Base-by-base conservation (phyloP, 108 stramenopile species). In the Skeletonema grethae region DNA sequence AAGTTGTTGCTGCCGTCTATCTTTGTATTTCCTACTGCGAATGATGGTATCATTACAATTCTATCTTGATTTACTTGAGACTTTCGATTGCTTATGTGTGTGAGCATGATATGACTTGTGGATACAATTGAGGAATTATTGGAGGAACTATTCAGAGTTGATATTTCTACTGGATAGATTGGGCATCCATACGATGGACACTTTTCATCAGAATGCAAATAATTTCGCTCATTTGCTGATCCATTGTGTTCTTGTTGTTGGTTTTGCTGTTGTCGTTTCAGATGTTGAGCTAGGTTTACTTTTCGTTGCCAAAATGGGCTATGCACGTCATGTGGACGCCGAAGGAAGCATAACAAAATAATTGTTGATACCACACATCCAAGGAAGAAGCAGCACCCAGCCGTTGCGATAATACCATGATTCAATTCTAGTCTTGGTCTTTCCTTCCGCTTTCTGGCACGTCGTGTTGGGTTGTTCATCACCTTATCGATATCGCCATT, bases 21-120 rank as follows among this genome's bases (percentile, higher is more conserved):
- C 36, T 31, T 77, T 31, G 39, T 18, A 24, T 59, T 48, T 16
- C 50, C 38, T 15, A 30, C 34, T 5, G 29, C 2, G 71, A 87
- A 92, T 5, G 86, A 79, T 18, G 72, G 59, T 28, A 92, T 63
- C 12, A 88, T 46, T 7, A 88, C 65, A 20, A 77, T 82, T 48
- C 85, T 57, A 78, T 92, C 91, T 72, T 90, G 91, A 72, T 92
- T 92, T 32, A 82, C 66, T 2, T 61, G 66, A 34, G 29, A 1
- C 13, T 50, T 46, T 9, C 71, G 71, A 69, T 80, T 80, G 67
- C 72, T 73, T 36, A 69, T 69, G 57, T 73, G 79, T 48, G 79
- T 80, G 22, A 80, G 28, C 30, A 80, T 31, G 15, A 80, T 63
- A 38, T 80, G 72, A 73, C 69, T 46, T 65, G 3, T 39, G 36